Evolutionary conservation across 148 eudicot species (phyloP), one percentile per base, ranked within the genome.

Genomic region (Silene conica): DNA sequence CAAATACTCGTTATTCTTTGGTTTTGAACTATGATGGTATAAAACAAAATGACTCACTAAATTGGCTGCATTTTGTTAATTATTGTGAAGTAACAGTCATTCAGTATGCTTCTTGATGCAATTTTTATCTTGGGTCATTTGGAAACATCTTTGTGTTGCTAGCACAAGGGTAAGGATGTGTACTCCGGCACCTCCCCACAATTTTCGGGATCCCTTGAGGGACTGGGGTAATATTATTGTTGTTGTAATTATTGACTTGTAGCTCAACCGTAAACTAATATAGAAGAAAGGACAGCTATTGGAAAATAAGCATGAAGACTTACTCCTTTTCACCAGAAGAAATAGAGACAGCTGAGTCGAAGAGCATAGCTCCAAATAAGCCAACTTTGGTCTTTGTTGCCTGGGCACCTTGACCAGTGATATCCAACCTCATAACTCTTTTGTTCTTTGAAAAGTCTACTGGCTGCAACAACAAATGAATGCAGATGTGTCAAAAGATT

Each of bases 311-410:
- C 66, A 28, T 3, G 61, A 78, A 82, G 83, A 85, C 98, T 86
- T 85, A 93, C 98, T 79, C 87, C 92, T 84, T 87, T 34, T 77
- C 86, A 84, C 89, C 92, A 78, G 91, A 81, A 8, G 89, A 86
- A 81, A 93, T 86, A 73, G 88, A 89, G 70, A 93, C 78, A 55
- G 98, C 98, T 57, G 98, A 93, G 80, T 93, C 98, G 66, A 93
- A 89, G 76, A 90, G 80, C 75, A 85, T 80, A 64, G 85, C 82
- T 79, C 92, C 96, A 22, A 86, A 74, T 60, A 95, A 92, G 58
- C 98, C 98, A 75, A 88, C 96, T 77, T 83, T 88, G 73, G 90
- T 81, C 83, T 85, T 89, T 80, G 82, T 87, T 73, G 88, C 83
- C 75, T 70, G 78, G 38, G 98, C 80, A 79, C 82, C 76, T 54